Evolutionary conservation across 2,329 filamentous ascomycete species (phyloP), one percentile per base, ranked within the genome.

Genomic region (Exutisphaerella laricina): DNA sequence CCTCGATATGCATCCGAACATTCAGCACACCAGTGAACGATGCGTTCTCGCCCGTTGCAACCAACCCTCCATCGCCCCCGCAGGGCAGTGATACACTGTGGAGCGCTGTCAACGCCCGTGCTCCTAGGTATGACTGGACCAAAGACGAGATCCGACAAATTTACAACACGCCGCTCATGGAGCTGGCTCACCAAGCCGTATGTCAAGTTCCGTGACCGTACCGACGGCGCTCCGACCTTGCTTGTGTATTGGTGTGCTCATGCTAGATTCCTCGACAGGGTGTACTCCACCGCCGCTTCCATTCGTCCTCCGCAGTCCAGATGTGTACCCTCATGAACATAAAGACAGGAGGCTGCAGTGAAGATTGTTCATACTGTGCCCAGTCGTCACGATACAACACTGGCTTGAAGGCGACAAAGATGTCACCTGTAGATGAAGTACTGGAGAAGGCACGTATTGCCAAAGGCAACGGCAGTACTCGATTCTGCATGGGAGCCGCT

Each of bases 321-420:
- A 84, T 94, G 67, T 95, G 88, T 71, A 95, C 88, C 0, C 74
- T 95, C 45, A 94, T 94, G 85, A 94, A 94, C 73, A 95, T 95
- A 72, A 95, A 95, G 65, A 94, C 87, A 6, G 88, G 88, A 41
- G 88, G 88, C 35, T 95, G 88, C 68, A 88, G 80, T 56, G 88
- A 94, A 66, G 88, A 95, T 67, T 95, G 88, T 70, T 87, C 84
- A 17, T 95, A 95, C 77, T 94, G 88, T 65, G 85, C 88, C 2
- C 88, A 94, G 66, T 89, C 88, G 4, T 88, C 85, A 4, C 82
- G 85, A 18, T 84, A 94, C 74, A 67, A 73, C 54, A 81, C 88
- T 3, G 86, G 87, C 5, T 75, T 94, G 22, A 78, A 86, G 60
- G 85, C 88, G 8, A 85, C 84, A 49, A 85, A 86, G 56, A 79